Evolutionary conservation across 371 early-diverging fungal genomes (phyloP), one percentile per base, ranked within the genome.

Genomic region (Mucor racemosus): DNA sequence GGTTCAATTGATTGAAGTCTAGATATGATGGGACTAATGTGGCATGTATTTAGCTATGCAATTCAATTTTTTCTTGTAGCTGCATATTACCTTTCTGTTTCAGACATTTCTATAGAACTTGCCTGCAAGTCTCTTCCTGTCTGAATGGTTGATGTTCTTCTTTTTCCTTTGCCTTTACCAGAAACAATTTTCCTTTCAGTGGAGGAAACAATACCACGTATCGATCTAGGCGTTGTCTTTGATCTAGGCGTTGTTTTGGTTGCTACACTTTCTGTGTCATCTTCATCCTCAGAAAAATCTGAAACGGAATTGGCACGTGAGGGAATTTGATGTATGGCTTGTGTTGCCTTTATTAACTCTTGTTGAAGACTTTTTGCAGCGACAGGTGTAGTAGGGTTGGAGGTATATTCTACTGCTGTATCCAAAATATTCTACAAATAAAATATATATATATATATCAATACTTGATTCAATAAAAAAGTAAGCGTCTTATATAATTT

Each of bases 211-310:
- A 54, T 34, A 8, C 54, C 33, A 11, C 54, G 48, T 48, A 48
- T 48, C 4, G 48, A 48, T 48, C 48, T 19, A 15, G 42, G 42
- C 0, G 42, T 42, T 6, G 13, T n/a, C 19, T 21, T 55, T 26
- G 41, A 31, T 64, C 42, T 26, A 13, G 62, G 64, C 3, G 61
- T 68, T 11, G 65, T 56, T 26, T 53, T 68, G 0, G 62, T 34
- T 1, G 62, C 62, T 4, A 64, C 10, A 38, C 38, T 59, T 36
- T 72, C 74, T 41, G 73, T 72, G 19, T 81, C 78, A 3, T 76
- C 75, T 26, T 77, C 81, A 58, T 70, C 75, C 41, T 82, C 83
- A 8, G 83, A 82, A 17, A 69, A 60, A 17, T 82, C 83, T 4
- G 80, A 80, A 15, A 75, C 69, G 26, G 80, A 78, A 21, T 64